Conservation (phyloP, 1,284 basidiomycete genomes). For the Phellinidium pouzarii region DNA sequence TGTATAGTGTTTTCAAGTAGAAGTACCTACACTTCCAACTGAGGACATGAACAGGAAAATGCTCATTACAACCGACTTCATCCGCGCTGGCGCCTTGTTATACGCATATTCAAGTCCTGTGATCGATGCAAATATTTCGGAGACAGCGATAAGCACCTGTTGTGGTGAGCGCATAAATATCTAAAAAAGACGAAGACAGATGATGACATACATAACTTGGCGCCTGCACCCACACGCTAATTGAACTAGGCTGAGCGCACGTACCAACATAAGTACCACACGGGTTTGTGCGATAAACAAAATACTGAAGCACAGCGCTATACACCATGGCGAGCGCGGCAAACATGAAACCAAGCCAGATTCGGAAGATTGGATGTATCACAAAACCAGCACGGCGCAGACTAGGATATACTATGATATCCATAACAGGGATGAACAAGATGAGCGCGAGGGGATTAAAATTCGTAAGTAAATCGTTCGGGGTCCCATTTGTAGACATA, state of each 20-base stretch:
- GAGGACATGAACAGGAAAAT: constrained; percentile 50
- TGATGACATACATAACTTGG: constrained; percentile 13
- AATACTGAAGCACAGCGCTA: constrained; percentile 48
- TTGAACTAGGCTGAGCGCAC: constrained; percentile 29
- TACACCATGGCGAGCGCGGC: constrained; percentile 54
- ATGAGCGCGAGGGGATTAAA: constrained; percentile 53
- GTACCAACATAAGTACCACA: constrained; percentile 38
- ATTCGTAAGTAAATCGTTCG: constrained; percentile 56
- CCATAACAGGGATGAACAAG: constrained; percentile 43
- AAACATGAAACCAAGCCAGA: constrained; percentile 57
- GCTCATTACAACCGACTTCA: constrained; percentile 50
- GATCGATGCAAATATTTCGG: constrained; percentile 61
- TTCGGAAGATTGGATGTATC: constrained; percentile 55
- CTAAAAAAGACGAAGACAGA: not conserved
- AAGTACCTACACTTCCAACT: constrained; percentile 23
- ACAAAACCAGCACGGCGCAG: constrained; percentile 45
- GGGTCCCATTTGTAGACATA: constrained; percentile 46
- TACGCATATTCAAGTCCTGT: constrained; percentile 58
- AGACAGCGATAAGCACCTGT: constrained; percentile 43
- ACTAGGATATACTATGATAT: constrained; percentile 48
- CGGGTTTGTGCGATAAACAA: constrained; percentile 41
- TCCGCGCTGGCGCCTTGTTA: constrained; percentile 53
- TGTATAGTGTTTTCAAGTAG: not conserved
- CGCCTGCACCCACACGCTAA: constrained; percentile 45
- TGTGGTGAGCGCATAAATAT: constrained; percentile 27